Percentiles rank a stretch among this genome's conserved stretches.
Conservation (phyloP, 768 basidiomycete genomes). For the Termitomyces titanicus region DNA sequence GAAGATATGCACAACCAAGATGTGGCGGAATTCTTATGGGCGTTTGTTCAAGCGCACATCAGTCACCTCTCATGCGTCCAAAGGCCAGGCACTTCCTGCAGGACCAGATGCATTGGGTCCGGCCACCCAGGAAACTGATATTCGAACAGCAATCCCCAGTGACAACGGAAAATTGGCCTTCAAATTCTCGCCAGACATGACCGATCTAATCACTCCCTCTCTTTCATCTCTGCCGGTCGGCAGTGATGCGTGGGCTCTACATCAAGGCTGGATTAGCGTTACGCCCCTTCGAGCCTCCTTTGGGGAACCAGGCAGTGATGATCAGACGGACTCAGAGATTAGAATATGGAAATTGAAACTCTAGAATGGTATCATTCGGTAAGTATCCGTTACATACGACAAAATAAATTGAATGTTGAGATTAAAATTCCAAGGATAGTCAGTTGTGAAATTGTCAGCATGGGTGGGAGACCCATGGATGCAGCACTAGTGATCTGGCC, state of each 20-base stretch:
- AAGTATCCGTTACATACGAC: not conserved
- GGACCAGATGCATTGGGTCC: conserved; percentile 38
- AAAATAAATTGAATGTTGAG: not conserved
- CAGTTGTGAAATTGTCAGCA: not conserved
- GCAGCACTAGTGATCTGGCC: conserved; percentile 26
- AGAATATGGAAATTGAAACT: conserved; percentile 57
- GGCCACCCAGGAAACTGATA: not conserved
- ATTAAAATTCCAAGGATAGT: not conserved
- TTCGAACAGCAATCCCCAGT: not conserved
- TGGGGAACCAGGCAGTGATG: conserved; percentile 49
- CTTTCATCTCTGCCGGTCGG: conserved; percentile 62
- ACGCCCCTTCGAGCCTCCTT: conserved; percentile 77
- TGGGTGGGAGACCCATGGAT: not conserved
- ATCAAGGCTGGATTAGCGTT: conserved; percentile 66
- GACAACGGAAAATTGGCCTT: conserved; percentile 50
- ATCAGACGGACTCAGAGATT: conserved; percentile 29
- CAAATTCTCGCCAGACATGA: conserved; percentile 70
- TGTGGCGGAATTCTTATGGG: conserved; percentile 87
- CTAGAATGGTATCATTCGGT: conserved; percentile 24
- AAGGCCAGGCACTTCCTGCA: conserved; percentile 27
- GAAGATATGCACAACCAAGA: conserved; percentile 72
- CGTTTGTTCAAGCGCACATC: conserved; percentile 64
- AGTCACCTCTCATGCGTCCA: not conserved
- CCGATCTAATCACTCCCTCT: conserved; percentile 59
- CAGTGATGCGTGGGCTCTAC: conserved; percentile 80